Evolutionary conservation across 305 asterid genomes (phyloP).

Genomic region (Salvia sclarea): DNA sequence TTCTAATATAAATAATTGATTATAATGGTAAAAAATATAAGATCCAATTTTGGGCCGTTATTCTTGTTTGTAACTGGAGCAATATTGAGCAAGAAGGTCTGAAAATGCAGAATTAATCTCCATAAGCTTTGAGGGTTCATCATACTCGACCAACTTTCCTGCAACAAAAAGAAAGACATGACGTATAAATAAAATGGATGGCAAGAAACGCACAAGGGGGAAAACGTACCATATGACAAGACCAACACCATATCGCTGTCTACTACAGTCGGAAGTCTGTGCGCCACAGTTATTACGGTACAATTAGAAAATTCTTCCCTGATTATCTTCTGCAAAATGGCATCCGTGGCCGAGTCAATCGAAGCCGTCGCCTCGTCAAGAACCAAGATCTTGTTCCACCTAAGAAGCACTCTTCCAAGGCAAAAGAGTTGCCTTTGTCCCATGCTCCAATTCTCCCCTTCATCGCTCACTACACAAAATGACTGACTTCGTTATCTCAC

Average conservation of each 20-base stretch:
- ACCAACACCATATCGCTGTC: constrained; percentile 82
- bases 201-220: no score
- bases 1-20: no score
- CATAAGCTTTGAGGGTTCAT: constrained; percentile 73
- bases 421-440: constrained; percentile 89
- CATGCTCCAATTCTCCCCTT: constrained; percentile 90
- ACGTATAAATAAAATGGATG: no score
- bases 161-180: neutral
- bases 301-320: constrained; percentile 64
- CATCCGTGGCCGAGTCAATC: constrained; percentile 75
- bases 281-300: constrained; percentile 71
- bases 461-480: constrained; percentile 61
- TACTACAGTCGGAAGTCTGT: constrained; percentile 79
- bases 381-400: constrained; percentile 61
- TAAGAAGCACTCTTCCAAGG: constrained; percentile 69
- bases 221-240: constrained; percentile 62
- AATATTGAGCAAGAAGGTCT: constrained; percentile 70
- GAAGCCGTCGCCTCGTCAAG: constrained; percentile 86
- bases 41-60: no score
- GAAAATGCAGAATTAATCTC: constrained; percentile 57
- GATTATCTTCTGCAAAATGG: constrained; percentile 66
- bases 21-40: no score
- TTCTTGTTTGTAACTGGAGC: constrained; percentile 62
- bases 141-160: constrained; percentile 73
- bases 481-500: no score